Evolutionary conservation across 1,139 yeast species (phyloP).

Genomic region (Cylindricascospora bacillispora): DNA sequence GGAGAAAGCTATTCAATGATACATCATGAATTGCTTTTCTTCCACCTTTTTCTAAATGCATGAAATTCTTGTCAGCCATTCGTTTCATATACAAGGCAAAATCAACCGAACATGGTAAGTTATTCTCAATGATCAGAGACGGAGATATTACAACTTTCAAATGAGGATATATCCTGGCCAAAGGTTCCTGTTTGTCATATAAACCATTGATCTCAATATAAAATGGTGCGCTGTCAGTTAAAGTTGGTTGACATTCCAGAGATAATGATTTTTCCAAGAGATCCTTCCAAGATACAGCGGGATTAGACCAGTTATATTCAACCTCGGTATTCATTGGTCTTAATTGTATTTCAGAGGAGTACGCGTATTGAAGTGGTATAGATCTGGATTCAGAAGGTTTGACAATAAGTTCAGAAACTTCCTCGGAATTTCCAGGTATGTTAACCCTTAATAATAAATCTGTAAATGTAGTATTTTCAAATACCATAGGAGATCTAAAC

Average conservation of each 20-base stretch:
- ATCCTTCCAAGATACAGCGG: slow-evolving; percentile 51
- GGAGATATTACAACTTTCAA: slow-evolving; percentile 70
- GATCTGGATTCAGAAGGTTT: slow-evolving; percentile 46
- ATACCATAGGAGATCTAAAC: slow-evolving; percentile 59
- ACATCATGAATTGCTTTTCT: slow-evolving; percentile 71
- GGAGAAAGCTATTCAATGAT: slow-evolving; percentile 53
- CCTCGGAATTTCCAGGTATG: slow-evolving; percentile 13
- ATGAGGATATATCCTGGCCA: slow-evolving; percentile 72
- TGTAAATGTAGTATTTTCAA: slow-evolving; percentile 50
- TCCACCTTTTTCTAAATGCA: slow-evolving; percentile 48
- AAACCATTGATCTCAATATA: slow-evolving; percentile 67
- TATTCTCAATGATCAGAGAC: slow-evolving; percentile 74
- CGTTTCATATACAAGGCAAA: slow-evolving; percentile 71
- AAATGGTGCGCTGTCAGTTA: slow-evolving; percentile 28
- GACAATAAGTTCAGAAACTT: slow-evolving; percentile 25
- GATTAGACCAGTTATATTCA: slow-evolving; percentile 56
- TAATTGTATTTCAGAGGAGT: slow-evolving; percentile 42
- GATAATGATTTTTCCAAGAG: slow-evolving; percentile 42
- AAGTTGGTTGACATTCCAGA: slow-evolving; percentile 38
- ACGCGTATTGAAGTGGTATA: slow-evolving; percentile 62
- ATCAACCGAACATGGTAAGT: slow-evolving; percentile 69
- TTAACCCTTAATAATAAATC: slow-evolving; percentile 41
- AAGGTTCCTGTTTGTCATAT: slow-evolving; percentile 50
- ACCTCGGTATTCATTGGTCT: slow-evolving; percentile 43
- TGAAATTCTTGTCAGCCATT: slow-evolving; percentile 58